A percentile compares a stretch with the other conserved stretches of the same genome.
phyloP scores from a whole-genome alignment of 2,329 filamentous ascomycete species.

The Aspergillus sergii region DNA sequence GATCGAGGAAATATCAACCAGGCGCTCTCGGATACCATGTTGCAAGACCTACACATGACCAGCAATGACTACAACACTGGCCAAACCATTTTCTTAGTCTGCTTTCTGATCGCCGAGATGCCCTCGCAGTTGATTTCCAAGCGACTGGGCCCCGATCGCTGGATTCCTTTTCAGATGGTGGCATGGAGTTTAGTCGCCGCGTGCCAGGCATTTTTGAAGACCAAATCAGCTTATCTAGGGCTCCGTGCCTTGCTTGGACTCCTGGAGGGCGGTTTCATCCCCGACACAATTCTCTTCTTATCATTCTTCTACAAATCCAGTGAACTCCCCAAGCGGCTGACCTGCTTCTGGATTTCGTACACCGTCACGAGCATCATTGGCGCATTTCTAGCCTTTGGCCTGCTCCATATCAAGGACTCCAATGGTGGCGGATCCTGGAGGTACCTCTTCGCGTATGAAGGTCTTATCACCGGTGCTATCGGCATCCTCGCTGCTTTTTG shows the following conservation, averaged over 20 bases:
- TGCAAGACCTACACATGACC: slow-evolving; percentile 53
- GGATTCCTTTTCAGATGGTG: slow-evolving; percentile 58
- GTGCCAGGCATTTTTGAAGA: slow-evolving; percentile 57
- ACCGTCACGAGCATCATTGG: slow-evolving; percentile 7
- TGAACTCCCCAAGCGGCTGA: slow-evolving; percentile 12
- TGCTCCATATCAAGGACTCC: slow-evolving; percentile 14
- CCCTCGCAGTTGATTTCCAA: slow-evolving; percentile 57
- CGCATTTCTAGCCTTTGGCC: slow-evolving; percentile 12
- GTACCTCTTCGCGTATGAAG: slow-evolving; percentile 18
- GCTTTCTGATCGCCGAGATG: slow-evolving; percentile 54
- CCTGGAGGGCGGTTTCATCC: slow-evolving; percentile 60
- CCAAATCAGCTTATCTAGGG: slow-evolving; percentile 51
- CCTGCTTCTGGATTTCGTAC: slow-evolving; percentile 14
- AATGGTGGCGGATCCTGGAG: slow-evolving; percentile 7
- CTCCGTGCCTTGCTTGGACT: slow-evolving; percentile 57
- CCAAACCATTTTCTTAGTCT: slow-evolving; percentile 54
- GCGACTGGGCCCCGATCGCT: slow-evolving; percentile 55
- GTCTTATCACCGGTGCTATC: slow-evolving; percentile 50
- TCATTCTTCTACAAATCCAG: slow-evolving; percentile 8
- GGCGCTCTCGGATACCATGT: slow-evolving; percentile 56
- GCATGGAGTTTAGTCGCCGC: slow-evolving; percentile 57
- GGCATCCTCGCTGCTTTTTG: slow-evolving; percentile 53
- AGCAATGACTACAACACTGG: slow-evolving; percentile 60
- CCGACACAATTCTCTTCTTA: slow-evolving; percentile 37
- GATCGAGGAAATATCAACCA: slow-evolving; percentile 50